Percentiles rank a stretch among this genome's conserved stretches.
These are phyloP conservation scores for Apiospora rasikravindrae DNA, from an alignment of 2,329 filamentous ascomycete species.

Conservation along the genomic window DNA sequence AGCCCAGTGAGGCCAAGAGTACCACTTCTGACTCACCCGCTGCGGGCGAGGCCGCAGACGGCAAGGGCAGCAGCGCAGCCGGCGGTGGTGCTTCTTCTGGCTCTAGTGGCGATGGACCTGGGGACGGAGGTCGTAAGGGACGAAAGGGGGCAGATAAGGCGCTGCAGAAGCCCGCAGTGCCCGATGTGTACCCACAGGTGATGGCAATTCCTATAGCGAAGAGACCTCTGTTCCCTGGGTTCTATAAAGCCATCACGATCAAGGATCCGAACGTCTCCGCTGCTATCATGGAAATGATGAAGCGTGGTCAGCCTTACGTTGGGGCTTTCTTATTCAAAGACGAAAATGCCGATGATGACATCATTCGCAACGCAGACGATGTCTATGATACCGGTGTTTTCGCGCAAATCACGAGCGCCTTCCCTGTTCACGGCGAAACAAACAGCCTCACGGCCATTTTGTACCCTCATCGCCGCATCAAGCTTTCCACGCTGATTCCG, in stretches of 20 bases:
- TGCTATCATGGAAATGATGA: conserved; percentile 95
- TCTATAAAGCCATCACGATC: conserved; percentile 98
- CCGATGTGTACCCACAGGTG: conserved; percentile 95
- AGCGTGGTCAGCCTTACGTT: conserved; percentile 95
- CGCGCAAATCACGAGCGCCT: conserved; percentile 95
- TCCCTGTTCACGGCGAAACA: conserved; percentile 86
- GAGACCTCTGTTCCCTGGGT: conserved; percentile 92
- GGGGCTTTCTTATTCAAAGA: conserved; percentile 98
- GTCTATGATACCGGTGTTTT: conserved; percentile 97
- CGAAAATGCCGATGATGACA: conserved; percentile 89
- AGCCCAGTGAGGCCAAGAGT: conserved; percentile 52
- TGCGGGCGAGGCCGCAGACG: conserved; percentile 57
- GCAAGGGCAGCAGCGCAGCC: conserved; percentile 63
- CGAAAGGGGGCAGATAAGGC: conserved; percentile 73
- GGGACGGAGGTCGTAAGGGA: conserved; percentile 73
- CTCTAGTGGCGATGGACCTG: conserved; percentile 60
- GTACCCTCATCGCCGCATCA: conserved; percentile 94
- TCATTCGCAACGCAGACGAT: conserved; percentile 88
- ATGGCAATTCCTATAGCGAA: conserved; percentile 97
- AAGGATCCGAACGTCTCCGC: conserved; percentile 88
- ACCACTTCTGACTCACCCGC: conserved; percentile 48
- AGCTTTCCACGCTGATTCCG: conserved; percentile 81
- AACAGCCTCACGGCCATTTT: conserved; percentile 88
- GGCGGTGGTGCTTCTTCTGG: conserved; percentile 55
- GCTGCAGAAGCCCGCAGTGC: conserved; percentile 85